A percentile compares a stretch with the other conserved stretches of the same genome.
These are phyloP conservation scores for Psophocarpus tetragonolobus DNA, from an alignment of 306 rosid species.

Conservation along the genomic window DNA sequence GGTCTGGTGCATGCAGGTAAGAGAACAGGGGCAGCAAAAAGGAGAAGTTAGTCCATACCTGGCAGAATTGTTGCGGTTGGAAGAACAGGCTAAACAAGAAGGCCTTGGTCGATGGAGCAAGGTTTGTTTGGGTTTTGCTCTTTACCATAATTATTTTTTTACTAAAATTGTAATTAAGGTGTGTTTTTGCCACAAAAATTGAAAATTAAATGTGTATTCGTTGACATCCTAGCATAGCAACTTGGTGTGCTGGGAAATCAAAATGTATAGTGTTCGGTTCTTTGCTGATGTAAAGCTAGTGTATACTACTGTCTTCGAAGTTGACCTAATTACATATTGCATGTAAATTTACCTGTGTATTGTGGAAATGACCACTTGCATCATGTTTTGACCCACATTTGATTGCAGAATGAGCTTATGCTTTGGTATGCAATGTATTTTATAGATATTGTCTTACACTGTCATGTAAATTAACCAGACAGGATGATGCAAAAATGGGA, in stretches of 20 bases:
- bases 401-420: neutral
- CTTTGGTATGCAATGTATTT: constrained; percentile 17
- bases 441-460: neutral
- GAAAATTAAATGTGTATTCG: neutral
- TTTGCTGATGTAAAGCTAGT: neutral
- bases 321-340: neutral
- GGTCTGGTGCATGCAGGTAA: constrained; percentile 58
- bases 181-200: neutral
- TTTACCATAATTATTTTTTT: neutral
- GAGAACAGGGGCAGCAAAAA: constrained; percentile 90
- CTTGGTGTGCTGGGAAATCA: constrained; percentile 25
- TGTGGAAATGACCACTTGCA: neutral
- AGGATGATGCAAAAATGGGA: neutral
- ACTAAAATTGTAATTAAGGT: neutral
- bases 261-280: neutral
- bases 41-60: constrained; percentile 91
- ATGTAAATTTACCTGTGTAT: neutral
- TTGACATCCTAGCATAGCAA: constrained; percentile 7
- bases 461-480: neutral
- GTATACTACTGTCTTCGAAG: neutral
- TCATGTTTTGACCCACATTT: neutral
- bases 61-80: constrained; percentile 69
- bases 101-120: constrained; percentile 97
- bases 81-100: constrained; percentile 87
- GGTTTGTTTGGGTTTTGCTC: constrained; percentile 48